Evolutionary conservation across 768 basidiomycete species (phyloP).

Genomic region (Pisolithus sp.): DNA sequence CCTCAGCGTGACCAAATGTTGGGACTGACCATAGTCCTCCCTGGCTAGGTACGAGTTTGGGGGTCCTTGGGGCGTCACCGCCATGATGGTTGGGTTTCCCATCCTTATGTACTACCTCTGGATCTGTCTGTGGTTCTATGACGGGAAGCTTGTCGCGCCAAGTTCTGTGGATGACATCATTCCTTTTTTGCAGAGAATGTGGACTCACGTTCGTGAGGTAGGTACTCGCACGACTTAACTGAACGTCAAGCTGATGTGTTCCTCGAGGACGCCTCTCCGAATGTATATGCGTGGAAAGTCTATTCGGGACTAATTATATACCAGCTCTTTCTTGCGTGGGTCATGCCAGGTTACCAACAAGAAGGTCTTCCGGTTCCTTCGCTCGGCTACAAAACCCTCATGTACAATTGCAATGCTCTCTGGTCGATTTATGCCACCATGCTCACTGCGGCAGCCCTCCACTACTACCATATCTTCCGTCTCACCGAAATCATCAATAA

Average conservation of each 20-base stretch:
- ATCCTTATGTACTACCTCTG: slow-evolving; percentile 97
- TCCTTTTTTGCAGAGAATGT: slow-evolving; percentile 79
- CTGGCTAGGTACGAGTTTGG: slow-evolving; percentile 85
- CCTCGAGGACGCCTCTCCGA: slow-evolving; percentile 83
- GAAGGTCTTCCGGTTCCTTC: slow-evolving; percentile 96
- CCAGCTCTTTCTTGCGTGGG: slow-evolving; percentile 84
- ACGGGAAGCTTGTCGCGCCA: slow-evolving; percentile 74
- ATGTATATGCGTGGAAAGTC: slow-evolving; percentile 80
- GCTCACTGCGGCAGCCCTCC: slow-evolving; percentile 65
- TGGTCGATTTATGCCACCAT: slow-evolving; percentile 79
- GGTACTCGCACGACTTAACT: slow-evolving; percentile 15
- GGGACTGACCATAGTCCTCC: slow-evolving; percentile 3
- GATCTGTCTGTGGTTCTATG: slow-evolving; percentile 96
- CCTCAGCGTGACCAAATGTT: no score
- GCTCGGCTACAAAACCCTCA: slow-evolving; percentile 83
- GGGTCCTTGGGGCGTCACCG: slow-evolving; percentile 83
- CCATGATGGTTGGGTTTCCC: slow-evolving; percentile 94
- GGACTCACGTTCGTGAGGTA: slow-evolving; percentile 77
- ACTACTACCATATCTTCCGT: slow-evolving; percentile 77
- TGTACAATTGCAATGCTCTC: slow-evolving; percentile 96
- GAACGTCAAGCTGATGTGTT: background rate
- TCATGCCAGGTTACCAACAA: slow-evolving; percentile 89
- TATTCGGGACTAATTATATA: slow-evolving; percentile 84
- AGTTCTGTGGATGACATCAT: slow-evolving; percentile 59
- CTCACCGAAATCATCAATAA: slow-evolving; percentile 94